Conservation (phyloP, 495 filamentous ascomycete genomes). For the Sordaria brevicollis region DNA sequence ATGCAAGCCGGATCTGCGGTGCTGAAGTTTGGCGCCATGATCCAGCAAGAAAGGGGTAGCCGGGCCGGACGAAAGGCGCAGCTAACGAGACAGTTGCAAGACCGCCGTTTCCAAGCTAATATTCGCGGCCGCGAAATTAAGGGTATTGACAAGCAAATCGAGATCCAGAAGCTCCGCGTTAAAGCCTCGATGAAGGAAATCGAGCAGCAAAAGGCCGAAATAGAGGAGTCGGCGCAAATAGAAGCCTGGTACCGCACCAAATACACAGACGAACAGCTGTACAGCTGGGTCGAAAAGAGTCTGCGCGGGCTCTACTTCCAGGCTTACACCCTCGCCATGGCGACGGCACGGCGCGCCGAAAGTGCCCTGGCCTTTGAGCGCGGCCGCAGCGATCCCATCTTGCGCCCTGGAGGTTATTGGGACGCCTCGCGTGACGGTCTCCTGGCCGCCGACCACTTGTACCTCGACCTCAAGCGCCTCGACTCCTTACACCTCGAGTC, state of each 20-base stretch:
- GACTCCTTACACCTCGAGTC: not conserved
- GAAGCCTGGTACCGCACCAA: constrained; percentile 19
- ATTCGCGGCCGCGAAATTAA: constrained; percentile 19
- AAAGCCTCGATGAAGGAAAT: constrained; percentile 9
- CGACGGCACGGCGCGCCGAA: constrained; percentile 14
- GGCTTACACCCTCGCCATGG: constrained; percentile 10
- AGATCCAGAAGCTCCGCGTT: constrained; percentile 6
- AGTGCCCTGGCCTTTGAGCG: constrained; percentile 14
- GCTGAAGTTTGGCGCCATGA: not conserved
- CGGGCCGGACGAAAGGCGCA: not conserved
- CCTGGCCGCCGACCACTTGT: constrained; percentile 16
- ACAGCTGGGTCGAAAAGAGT: constrained; percentile 17
- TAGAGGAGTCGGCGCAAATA: constrained; percentile 6
- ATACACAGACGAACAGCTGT: constrained; percentile 24
- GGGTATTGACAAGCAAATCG: constrained; percentile 23
- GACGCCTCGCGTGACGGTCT: not conserved
- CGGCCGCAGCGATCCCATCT: no score
- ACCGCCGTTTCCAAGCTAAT: constrained; percentile 19
- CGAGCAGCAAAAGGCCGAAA: constrained; percentile 10
- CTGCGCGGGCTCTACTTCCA: constrained; percentile 6
- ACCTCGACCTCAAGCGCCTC: constrained; percentile 11
- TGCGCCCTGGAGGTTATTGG: no score
- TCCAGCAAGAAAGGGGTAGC: no score
- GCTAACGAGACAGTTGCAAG: constrained; percentile 13
- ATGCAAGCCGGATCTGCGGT: not conserved